phyloP scores from a whole-genome alignment of 257 asterid species.

The Forsythia viridissima region DNA sequence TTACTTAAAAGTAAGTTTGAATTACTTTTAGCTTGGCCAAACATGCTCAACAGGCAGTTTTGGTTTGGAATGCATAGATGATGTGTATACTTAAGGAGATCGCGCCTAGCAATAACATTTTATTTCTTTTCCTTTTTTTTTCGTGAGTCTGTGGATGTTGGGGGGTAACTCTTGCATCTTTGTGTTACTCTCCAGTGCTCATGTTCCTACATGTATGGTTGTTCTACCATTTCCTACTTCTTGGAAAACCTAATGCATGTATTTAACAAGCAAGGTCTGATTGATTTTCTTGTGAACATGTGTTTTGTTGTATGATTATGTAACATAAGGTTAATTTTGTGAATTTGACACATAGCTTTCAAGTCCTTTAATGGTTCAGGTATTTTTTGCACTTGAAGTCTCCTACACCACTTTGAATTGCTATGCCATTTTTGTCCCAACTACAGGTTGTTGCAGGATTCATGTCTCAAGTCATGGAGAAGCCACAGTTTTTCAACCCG shows the following conservation, averaged over 20 bases:
- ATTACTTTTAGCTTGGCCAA: not conserved
- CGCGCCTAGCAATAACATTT: no score
- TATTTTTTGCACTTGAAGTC: not conserved
- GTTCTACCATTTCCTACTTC: not conserved
- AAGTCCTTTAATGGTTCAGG: not conserved
- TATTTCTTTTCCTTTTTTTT: no score
- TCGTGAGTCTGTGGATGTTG: no score
- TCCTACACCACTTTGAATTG: not conserved
- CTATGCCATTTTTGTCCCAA: constrained; percentile 16
- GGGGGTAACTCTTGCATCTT: no score
- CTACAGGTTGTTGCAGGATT: constrained; percentile 60
- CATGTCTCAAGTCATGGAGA: constrained; percentile 54
- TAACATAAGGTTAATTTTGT: not conserved
- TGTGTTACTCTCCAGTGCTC: not conserved
- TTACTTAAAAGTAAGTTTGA: not conserved
- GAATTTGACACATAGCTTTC: not conserved
- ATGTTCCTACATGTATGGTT: not conserved
- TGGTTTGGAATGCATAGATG: no score
- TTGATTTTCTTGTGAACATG: not conserved
- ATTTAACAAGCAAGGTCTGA: not conserved
- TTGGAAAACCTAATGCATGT: not conserved
- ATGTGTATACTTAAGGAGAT: no score
- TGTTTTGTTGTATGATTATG: not conserved
- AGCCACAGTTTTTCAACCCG: constrained; percentile 50
- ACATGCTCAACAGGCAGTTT: not conserved